Evolutionary conservation across 371 early-diverging fungal species (phyloP).

Genomic region (Mortierella sp.): DNA sequence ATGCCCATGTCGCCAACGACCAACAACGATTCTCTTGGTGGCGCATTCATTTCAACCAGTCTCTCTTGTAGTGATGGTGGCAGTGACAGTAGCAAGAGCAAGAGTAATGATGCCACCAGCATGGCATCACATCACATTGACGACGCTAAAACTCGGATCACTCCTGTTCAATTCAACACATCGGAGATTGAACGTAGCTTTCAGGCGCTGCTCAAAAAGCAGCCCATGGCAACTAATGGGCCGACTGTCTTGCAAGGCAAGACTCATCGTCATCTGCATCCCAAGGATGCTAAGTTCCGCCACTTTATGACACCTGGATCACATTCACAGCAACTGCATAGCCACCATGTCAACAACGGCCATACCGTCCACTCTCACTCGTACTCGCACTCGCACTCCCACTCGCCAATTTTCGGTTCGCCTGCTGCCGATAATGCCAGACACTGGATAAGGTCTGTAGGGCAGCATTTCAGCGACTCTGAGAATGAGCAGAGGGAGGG

Average conservation of each 20-base stretch:
- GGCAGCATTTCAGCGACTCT: slow-evolving; percentile 30
- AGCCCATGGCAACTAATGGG: slow-evolving; percentile 29
- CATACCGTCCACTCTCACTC: not conserved
- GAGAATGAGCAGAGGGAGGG: slow-evolving; percentile 29
- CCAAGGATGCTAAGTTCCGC: slow-evolving; percentile 17
- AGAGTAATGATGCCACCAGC: not conserved
- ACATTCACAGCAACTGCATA: not conserved
- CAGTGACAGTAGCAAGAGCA: not conserved
- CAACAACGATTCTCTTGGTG: no score
- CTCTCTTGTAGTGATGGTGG: no score
- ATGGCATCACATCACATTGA: no score
- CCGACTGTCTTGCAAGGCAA: slow-evolving; percentile 26
- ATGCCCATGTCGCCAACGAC: no score
- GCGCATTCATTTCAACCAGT: no score
- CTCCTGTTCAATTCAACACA: slow-evolving; percentile 26
- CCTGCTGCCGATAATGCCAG: slow-evolving; percentile 40
- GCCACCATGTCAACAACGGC: not conserved
- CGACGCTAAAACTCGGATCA: no score
- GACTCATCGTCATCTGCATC: slow-evolving; percentile 3
- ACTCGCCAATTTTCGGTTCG: slow-evolving; percentile 44
- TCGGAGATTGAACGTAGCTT: slow-evolving; percentile 41
- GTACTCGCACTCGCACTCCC: slow-evolving; percentile 6
- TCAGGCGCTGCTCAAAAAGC: slow-evolving; percentile 40
- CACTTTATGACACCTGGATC: slow-evolving; percentile 5
- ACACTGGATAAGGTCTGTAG: slow-evolving; percentile 31